Percentiles rank a stretch among this genome's conserved stretches.
phyloP scores from a whole-genome alignment of 352 stramenopile genomes.

The Pythium coloratum region DNA sequence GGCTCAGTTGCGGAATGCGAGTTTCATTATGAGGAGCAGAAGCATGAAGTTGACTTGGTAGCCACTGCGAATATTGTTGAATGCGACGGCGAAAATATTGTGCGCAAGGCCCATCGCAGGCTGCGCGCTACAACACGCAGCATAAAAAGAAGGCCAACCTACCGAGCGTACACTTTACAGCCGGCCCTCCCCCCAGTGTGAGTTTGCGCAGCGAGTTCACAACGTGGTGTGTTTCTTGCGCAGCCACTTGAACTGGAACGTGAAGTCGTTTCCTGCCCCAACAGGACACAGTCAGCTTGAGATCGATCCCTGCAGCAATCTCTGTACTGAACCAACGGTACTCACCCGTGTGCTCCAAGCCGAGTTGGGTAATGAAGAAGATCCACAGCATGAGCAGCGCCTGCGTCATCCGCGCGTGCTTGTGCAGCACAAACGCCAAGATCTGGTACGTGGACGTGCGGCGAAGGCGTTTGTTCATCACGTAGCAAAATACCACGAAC shows the following conservation, averaged over 20 bases:
- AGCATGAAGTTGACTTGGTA: too few relatives aligned
- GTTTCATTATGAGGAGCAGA: too few relatives aligned
- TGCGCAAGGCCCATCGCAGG: too few relatives aligned
- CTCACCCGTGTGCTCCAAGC: constrained; percentile 12
- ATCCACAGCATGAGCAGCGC: constrained; percentile 21
- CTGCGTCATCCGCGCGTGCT: constrained; percentile 26
- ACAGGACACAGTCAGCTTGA: not conserved
- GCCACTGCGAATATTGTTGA: too few relatives aligned
- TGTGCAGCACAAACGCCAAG: constrained; percentile 38
- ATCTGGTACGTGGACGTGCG: constrained; percentile 7
- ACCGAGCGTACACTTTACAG: too few relatives aligned
- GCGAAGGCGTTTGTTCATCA: not conserved
- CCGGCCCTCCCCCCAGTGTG: too few relatives aligned
- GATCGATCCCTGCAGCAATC: too few relatives aligned
- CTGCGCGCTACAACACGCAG: too few relatives aligned
- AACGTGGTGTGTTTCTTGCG: not conserved
- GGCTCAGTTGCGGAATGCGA: too few relatives aligned
- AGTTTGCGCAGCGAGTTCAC: not conserved
- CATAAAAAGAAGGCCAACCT: too few relatives aligned
- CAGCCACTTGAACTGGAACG: constrained; percentile 21
- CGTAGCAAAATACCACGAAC: not conserved
- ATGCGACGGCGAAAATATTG: too few relatives aligned
- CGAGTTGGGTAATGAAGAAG: constrained; percentile 13
- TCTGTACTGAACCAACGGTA: not conserved
- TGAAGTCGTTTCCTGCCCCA: constrained; percentile 12